Conservation (phyloP, 345 rosid species). For the Mallotus nudiflorus region DNA sequence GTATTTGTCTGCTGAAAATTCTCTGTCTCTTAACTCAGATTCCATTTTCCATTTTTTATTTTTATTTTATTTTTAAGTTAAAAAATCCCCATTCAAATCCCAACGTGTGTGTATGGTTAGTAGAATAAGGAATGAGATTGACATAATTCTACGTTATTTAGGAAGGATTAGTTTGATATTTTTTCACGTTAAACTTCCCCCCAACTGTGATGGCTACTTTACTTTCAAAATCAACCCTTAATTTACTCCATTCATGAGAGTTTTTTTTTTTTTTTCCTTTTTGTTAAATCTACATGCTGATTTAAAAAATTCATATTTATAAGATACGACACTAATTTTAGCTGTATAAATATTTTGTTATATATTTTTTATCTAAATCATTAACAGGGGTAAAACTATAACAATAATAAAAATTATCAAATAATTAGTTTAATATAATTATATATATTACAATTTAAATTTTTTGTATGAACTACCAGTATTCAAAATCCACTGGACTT, state of each 20-base stretch:
- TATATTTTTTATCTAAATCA: too few relatives aligned
- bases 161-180: neutral
- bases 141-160: constrained; percentile 31
- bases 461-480: too few relatives aligned
- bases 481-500: too few relatives aligned
- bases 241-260: neutral
- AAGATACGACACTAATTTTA: too few relatives aligned
- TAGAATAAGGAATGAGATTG: constrained; percentile 30
- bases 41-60: neutral
- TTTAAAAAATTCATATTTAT: too few relatives aligned
- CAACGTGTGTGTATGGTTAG: constrained; percentile 21
- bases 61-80: neutral
- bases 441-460: too few relatives aligned
- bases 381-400: too few relatives aligned
- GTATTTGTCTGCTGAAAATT: constrained; percentile 35
- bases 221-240: constrained; percentile 5
- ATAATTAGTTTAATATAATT: too few relatives aligned
- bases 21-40: constrained; percentile 19
- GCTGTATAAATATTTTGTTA: too few relatives aligned
- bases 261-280: too few relatives aligned
- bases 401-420: too few relatives aligned
- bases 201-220: neutral
- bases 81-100: constrained; percentile 24
- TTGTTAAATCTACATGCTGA: too few relatives aligned
- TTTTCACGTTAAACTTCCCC: neutral